Percentiles rank a stretch among this genome's conserved stretches.
Conservation (phyloP, 257 asterid genomes). For the Fraxinus excelsior region DNA sequence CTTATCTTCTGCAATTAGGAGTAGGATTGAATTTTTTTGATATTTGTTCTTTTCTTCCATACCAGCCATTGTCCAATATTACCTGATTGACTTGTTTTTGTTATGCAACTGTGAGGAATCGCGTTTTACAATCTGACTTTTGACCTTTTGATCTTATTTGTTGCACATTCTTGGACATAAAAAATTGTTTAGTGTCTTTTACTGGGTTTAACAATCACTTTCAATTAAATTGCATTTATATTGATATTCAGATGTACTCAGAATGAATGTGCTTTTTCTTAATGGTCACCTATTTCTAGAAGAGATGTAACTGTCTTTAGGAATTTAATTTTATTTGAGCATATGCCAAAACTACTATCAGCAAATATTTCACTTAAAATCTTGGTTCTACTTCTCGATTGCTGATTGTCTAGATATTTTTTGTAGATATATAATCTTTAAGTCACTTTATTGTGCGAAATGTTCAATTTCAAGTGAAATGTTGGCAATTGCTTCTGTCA, state of each 20-base stretch:
- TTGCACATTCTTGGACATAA: background rate
- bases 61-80: background rate
- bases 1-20: background rate
- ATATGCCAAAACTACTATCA: background rate
- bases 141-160: background rate
- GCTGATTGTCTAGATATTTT: background rate
- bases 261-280: background rate
- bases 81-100: background rate
- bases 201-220: background rate
- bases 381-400: background rate
- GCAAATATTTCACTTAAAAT: background rate
- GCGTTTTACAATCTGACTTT: background rate
- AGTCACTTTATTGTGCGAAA: background rate
- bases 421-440: background rate
- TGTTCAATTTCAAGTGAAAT: background rate
- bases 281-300: background rate
- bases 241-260: background rate
- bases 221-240: background rate
- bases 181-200: background rate
- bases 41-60: background rate
- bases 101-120: background rate
- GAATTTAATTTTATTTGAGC: background rate
- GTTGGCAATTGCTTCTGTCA: background rate
- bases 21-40: background rate
- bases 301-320: background rate